phyloP scores from a whole-genome alignment of 2,329 filamentous ascomycete species.

The Claviceps quebecensis region DNA sequence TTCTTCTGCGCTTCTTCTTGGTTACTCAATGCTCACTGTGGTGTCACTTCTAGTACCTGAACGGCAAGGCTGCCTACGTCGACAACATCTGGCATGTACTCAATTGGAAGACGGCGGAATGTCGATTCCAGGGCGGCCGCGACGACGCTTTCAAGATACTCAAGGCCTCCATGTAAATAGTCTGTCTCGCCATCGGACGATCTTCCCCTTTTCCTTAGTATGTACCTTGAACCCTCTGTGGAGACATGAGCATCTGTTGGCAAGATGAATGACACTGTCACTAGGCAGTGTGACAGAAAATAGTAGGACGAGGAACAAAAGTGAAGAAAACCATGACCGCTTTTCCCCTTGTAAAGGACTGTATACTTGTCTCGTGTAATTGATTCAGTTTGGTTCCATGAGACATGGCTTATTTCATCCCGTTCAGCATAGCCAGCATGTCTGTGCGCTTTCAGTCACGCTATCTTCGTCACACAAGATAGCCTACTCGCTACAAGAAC shows the following conservation, averaged over 20 bases:
- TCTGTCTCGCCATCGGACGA: not conserved
- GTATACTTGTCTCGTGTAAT: not conserved
- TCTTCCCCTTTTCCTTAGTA: not conserved
- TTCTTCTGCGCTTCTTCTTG: not conserved
- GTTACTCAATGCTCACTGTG: not conserved
- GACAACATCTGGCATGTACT: slow-evolving; percentile 67
- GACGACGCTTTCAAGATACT: slow-evolving; percentile 33
- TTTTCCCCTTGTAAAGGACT: not conserved
- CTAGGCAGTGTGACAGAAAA: no score
- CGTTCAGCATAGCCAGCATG: slow-evolving; percentile 5
- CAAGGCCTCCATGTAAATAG: slow-evolving; percentile 24
- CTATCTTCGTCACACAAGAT: not conserved
- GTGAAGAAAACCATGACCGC: no score
- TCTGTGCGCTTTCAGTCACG: slow-evolving; percentile 2
- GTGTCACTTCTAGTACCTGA: slow-evolving; percentile 49
- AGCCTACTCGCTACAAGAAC: not conserved
- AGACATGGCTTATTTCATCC: not conserved
- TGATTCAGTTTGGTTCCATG: not conserved
- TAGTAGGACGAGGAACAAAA: no score
- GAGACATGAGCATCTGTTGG: no score
- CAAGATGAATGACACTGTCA: no score
- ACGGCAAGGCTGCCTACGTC: slow-evolving; percentile 61
- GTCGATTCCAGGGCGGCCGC: slow-evolving; percentile 38
- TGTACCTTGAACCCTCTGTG: no score
- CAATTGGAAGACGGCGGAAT: slow-evolving; percentile 61